Evolutionary conservation across 2,329 filamentous ascomycete species (phyloP).

Genomic region (Dryadomyces sulphureus): DNA sequence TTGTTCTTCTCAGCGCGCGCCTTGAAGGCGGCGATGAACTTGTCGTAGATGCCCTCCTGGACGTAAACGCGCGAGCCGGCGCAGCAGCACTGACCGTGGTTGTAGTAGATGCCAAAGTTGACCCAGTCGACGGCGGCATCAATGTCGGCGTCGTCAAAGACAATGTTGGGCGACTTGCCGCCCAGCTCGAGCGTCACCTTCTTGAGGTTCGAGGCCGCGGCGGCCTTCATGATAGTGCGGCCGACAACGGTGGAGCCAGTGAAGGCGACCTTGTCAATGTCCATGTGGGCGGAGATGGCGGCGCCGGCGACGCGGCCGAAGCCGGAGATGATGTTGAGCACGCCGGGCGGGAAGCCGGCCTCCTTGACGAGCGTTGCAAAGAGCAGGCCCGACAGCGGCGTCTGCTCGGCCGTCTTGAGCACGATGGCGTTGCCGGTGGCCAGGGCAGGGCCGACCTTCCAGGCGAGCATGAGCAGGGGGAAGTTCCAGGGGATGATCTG

Average conservation of each 20-base stretch:
- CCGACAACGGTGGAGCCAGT: conserved; percentile 64
- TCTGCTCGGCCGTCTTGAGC: conserved; percentile 65
- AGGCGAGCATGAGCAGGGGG: conserved; percentile 64
- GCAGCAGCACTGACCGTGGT: conserved; percentile 54
- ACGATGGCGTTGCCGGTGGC: conserved; percentile 59
- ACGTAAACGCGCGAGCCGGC: conserved; percentile 76
- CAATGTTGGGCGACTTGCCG: conserved; percentile 68
- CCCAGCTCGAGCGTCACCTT: conserved; percentile 71
- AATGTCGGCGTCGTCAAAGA: conserved; percentile 65
- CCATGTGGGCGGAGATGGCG: conserved; percentile 62
- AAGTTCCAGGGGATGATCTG: conserved; percentile 90
- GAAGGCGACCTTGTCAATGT: conserved; percentile 72
- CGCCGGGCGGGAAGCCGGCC: conserved; percentile 65
- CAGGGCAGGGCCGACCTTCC: conserved; percentile 68
- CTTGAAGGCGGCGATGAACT: conserved; percentile 72
- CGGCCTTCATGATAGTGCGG: conserved; percentile 66
- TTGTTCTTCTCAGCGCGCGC: conserved; percentile 57
- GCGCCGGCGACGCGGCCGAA: conserved; percentile 68
- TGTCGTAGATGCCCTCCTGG: conserved; percentile 75
- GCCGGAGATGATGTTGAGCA: conserved; percentile 64
- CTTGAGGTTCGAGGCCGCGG: conserved; percentile 64
- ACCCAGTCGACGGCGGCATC: conserved; percentile 66
- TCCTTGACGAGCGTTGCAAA: conserved; percentile 54
- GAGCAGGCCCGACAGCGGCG: conserved; percentile 53
- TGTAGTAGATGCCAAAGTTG: conserved; percentile 55